A percentile compares a stretch with the other conserved stretches of the same genome.
Conservation (phyloP, 1,139 yeast genomes). For the Pneumocystis canis region DNA sequence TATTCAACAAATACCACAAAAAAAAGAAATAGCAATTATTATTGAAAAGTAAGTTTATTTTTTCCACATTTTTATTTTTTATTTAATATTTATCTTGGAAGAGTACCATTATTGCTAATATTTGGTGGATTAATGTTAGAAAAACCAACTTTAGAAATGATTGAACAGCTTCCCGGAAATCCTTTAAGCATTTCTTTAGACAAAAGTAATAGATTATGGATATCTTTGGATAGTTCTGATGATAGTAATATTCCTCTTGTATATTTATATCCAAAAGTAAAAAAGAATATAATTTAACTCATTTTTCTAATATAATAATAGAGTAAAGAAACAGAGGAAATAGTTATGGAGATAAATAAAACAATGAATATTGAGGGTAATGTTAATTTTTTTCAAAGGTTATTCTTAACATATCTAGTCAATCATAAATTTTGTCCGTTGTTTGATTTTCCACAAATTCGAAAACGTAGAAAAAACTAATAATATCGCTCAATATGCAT, state of each 20-base stretch:
- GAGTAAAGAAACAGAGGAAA: neutral
- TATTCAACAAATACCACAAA: neutral
- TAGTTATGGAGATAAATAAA: neutral
- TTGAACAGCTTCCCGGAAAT: neutral
- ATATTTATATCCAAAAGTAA: neutral
- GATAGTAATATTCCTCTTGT: neutral
- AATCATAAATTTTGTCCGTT: neutral
- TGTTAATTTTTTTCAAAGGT: neutral
- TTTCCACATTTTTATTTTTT: neutral
- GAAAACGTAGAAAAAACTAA: neutral
- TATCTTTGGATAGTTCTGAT: neutral
- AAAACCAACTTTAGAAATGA: neutral
- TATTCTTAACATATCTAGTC: neutral
- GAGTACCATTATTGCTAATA: neutral
- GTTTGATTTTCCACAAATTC: neutral
- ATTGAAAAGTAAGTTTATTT: neutral
- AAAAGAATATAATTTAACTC: neutral
- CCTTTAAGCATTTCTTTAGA: neutral
- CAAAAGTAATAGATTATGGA: neutral
- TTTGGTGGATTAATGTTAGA: neutral
- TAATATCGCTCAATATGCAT: neutral
- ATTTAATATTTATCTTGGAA: neutral
- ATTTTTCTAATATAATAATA: neutral
- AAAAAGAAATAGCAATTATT: neutral
- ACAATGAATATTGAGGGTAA: neutral